These are phyloP conservation scores for Nakaseomyces bracarensis DNA, from an alignment of 1,139 yeast genomes.

Conservation along the genomic window DNA sequence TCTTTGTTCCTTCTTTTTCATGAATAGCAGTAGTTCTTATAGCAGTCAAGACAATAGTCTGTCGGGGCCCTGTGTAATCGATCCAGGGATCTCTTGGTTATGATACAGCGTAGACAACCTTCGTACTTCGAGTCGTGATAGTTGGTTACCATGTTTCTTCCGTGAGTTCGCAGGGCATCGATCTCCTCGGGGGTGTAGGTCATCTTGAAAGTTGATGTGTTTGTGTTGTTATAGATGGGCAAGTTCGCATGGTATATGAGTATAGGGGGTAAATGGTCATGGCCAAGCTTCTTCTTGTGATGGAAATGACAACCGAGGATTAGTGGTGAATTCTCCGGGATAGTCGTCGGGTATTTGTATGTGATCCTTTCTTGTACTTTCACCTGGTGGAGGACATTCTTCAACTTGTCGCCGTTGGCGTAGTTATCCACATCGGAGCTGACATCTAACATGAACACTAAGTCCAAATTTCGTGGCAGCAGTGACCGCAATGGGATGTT, in stretches of 20 bases:
- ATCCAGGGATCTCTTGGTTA: conserved; percentile 49
- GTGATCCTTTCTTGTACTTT: conserved; percentile 17
- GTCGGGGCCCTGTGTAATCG: conserved; percentile 31
- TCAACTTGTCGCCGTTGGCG: conserved; percentile 57
- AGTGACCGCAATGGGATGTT: conserved; percentile 56
- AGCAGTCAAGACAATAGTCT: conserved; percentile 35
- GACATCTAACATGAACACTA: conserved; percentile 55
- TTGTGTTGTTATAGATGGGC: conserved; percentile 34
- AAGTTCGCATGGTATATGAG: conserved; percentile 46
- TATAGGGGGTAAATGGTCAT: no score
- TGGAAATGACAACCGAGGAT: conserved; percentile 50
- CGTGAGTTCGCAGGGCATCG: conserved; percentile 42
- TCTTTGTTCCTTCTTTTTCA: neutral
- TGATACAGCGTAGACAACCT: conserved; percentile 52
- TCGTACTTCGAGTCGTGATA: conserved; percentile 38
- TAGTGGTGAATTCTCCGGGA: conserved; percentile 35
- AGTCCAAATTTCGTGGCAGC: conserved; percentile 43
- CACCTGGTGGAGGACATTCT: conserved; percentile 27
- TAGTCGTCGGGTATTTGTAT: conserved; percentile 19
- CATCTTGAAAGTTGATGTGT: conserved; percentile 53
- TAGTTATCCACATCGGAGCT: conserved; percentile 51
- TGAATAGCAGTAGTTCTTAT: conserved; percentile 34
- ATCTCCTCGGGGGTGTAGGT: conserved; percentile 41
- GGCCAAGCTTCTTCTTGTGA: conserved; percentile 33
- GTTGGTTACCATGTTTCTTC: conserved; percentile 43